These are phyloP conservation scores for Trypanosoma theileri DNA, from an alignment of 208 protist genomes.

Conservation along the genomic window DNA sequence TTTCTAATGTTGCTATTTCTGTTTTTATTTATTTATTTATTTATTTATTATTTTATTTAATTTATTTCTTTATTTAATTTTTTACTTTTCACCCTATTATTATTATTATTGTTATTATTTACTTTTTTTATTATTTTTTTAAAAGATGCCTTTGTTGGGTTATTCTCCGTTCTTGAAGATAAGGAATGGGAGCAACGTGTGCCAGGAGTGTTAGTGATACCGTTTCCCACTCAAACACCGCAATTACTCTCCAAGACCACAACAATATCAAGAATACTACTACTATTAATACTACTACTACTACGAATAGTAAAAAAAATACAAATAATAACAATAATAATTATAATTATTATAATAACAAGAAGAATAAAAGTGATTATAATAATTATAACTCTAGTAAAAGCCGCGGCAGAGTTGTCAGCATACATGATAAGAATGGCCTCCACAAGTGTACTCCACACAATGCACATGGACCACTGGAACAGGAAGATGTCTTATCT, in stretches of 20 bases:
- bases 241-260: background rate
- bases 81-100: background rate
- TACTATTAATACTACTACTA: background rate
- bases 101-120: conserved; percentile 23
- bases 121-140: background rate
- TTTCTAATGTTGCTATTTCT: background rate
- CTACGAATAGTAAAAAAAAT: background rate
- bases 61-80: background rate
- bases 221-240: background rate
- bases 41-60: background rate
- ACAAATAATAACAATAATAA: too few relatives aligned
- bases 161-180: background rate
- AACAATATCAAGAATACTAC: background rate
- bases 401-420: too few relatives aligned
- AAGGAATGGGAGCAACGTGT: conserved; percentile 23
- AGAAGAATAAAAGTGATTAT: too few relatives aligned
- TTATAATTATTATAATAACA: too few relatives aligned
- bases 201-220: background rate
- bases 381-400: too few relatives aligned
- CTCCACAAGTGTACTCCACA: too few relatives aligned
- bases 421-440: too few relatives aligned
- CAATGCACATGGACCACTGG: background rate
- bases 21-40: background rate
- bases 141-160: background rate
- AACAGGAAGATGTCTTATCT: conserved; percentile 11